phyloP scores from a whole-genome alignment of 306 rosid species.

The Cicer pinnatifidum region DNA sequence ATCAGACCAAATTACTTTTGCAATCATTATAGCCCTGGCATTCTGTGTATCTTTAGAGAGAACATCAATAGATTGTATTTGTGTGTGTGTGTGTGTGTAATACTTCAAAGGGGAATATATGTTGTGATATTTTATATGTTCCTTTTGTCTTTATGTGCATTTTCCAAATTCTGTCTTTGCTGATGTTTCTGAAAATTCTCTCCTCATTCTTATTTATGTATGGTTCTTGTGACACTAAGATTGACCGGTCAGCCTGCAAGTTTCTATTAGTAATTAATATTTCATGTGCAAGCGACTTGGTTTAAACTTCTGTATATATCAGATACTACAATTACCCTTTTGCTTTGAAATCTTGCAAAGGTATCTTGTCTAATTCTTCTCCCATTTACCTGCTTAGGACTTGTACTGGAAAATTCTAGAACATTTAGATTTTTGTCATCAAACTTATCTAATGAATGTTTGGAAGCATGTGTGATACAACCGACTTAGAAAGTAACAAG shows the following conservation, averaged over 20 bases:
- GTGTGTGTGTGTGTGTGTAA: neutral
- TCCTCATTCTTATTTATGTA: slow-evolving; percentile 29
- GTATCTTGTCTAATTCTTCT: slow-evolving; percentile 21
- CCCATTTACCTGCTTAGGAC: slow-evolving; percentile 13
- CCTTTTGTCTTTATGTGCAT: slow-evolving; percentile 21
- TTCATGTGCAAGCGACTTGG: slow-evolving; percentile 18
- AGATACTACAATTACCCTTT: slow-evolving; percentile 29
- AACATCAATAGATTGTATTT: neutral
- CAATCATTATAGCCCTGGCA: slow-evolving; percentile 11
- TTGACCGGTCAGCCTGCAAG: slow-evolving; percentile 20
- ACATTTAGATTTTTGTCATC: slow-evolving; percentile 18
- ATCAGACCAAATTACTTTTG: slow-evolving; percentile 25
- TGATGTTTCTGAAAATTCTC: slow-evolving; percentile 32
- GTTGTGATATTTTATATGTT: slow-evolving; percentile 16
- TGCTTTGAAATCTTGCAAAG: slow-evolving; percentile 9
- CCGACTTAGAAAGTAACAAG: slow-evolving; percentile 21
- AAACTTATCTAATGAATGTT: slow-evolving; percentile 36
- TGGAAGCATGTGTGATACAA: slow-evolving; percentile 25
- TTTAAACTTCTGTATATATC: slow-evolving; percentile 38
- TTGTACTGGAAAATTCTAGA: slow-evolving; percentile 14
- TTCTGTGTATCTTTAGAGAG: slow-evolving; percentile 30
- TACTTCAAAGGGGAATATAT: neutral
- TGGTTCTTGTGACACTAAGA: slow-evolving; percentile 12
- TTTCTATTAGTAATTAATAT: slow-evolving; percentile 39
- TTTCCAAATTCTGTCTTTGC: slow-evolving; percentile 29